Percentiles rank a stretch among this genome's conserved stretches.
Conservation (phyloP, 2,329 filamentous ascomycete genomes). For the Alternaria conjuncta region DNA sequence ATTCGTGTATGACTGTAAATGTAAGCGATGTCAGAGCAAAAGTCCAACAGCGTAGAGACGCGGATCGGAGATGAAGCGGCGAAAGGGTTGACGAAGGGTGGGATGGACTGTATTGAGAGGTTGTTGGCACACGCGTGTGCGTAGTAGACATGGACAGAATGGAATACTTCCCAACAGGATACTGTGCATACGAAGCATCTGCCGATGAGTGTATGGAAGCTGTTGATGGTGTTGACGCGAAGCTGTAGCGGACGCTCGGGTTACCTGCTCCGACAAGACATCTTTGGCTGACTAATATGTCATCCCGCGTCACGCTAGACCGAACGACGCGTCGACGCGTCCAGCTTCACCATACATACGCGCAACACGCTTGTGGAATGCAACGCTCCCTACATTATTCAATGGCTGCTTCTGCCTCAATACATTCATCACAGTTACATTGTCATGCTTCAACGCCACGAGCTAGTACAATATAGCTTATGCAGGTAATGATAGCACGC, state of each 20-base stretch:
- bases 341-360: background rate
- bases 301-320: background rate
- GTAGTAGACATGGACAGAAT: background rate
- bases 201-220: background rate
- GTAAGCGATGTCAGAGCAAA: background rate
- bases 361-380: background rate
- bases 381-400: background rate
- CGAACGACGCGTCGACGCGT: background rate
- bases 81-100: background rate
- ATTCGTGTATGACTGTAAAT: background rate
- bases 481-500: background rate
- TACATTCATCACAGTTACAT: background rate
- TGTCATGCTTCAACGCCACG: background rate
- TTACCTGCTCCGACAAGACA: background rate
- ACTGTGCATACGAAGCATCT: background rate
- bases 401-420: background rate
- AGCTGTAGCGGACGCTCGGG: background rate
- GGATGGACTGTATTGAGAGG: background rate
- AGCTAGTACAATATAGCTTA: background rate
- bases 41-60: background rate
- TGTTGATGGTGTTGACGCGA: background rate
- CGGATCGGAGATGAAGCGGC: background rate
- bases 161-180: background rate
- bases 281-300: background rate
- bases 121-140: background rate